These are phyloP conservation scores for Rhynchospora pubera DNA, from an alignment of 176 grass and related monocot species.

Conservation along the genomic window DNA sequence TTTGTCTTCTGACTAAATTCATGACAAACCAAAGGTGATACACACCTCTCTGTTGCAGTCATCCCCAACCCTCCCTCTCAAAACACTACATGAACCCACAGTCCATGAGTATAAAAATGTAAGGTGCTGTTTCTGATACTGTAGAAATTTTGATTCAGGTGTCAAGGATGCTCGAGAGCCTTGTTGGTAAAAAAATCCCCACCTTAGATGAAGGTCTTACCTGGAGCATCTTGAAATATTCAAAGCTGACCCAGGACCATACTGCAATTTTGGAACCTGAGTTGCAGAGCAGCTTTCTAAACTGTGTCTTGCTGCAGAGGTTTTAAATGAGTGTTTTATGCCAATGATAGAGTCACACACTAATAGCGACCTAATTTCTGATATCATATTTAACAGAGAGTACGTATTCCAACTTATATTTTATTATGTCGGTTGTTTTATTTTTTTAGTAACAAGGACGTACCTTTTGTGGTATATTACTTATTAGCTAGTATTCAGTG, in stretches of 20 bases:
- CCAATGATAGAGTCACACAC: conserved; percentile 62
- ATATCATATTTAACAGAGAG: conserved; percentile 74
- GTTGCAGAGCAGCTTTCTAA: conserved; percentile 53
- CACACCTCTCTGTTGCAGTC: not conserved
- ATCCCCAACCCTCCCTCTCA: not conserved
- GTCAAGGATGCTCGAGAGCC: conserved; percentile 34
- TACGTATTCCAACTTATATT: conserved; percentile 26
- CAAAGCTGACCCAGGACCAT: conserved; percentile 16
- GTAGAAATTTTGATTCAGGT: conserved; percentile 30
- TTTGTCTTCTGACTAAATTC: not conserved
- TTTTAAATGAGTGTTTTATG: conserved; percentile 78
- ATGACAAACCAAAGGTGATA: not conserved
- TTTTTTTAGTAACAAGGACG: not conserved
- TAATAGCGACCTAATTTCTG: conserved; percentile 48
- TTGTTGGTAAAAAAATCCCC: conserved; percentile 42
- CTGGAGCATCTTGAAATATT: conserved; percentile 59
- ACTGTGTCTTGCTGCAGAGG: conserved; percentile 47
- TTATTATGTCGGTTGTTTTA: conserved; percentile 22
- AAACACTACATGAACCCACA: not conserved
- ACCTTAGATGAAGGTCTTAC: conserved; percentile 43
- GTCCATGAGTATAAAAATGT: not conserved
- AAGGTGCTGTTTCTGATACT: conserved; percentile 10
- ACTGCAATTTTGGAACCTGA: conserved; percentile 22
- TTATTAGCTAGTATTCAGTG: not conserved
- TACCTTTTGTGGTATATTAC: not conserved